Percentiles rank a stretch among this genome's conserved stretches.
These are phyloP conservation scores for Ustilago vetiveriae DNA, from an alignment of 1,284 basidiomycete genomes.

Conservation along the genomic window DNA sequence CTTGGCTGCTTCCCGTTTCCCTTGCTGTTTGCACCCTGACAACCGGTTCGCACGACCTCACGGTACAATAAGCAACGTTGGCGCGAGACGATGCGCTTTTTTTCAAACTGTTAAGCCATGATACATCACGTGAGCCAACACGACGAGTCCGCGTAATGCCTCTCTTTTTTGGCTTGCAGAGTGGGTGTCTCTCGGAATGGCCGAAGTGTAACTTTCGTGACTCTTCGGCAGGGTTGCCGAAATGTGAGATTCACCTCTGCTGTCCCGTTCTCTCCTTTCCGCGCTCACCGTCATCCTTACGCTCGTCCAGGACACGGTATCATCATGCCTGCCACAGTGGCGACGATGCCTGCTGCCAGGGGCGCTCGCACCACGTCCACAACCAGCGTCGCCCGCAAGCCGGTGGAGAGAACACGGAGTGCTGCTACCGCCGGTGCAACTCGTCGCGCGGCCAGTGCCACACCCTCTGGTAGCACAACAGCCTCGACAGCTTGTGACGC, in stretches of 20 bases:
- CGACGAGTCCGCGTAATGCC: constrained; percentile 24
- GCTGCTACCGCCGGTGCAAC: constrained; percentile 1
- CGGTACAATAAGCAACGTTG: no score
- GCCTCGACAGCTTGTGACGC: background rate
- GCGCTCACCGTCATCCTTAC: background rate
- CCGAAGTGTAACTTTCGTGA: background rate
- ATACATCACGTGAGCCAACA: constrained; percentile 41
- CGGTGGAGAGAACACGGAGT: constrained; percentile 8
- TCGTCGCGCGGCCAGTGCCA: background rate
- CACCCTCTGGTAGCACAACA: background rate
- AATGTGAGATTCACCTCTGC: background rate
- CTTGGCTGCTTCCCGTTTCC: no score
- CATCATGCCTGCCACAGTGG: constrained; percentile 30
- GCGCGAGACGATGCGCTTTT: background rate
- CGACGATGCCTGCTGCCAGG: constrained; percentile 11
- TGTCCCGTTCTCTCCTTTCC: background rate
- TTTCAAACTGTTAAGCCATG: constrained; percentile 3
- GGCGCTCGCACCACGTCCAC: background rate
- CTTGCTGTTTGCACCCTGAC: background rate
- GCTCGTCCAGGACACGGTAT: background rate
- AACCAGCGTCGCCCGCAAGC: constrained; percentile 3
- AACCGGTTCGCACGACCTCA: background rate
- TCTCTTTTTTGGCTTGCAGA: background rate
- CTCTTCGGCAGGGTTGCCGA: background rate
- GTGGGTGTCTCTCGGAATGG: constrained; percentile 1